Percentiles rank a stretch among this genome's conserved stretches.
Evolutionary conservation across 2,329 filamentous ascomycete genomes (phyloP).

Genomic region (Fusarium concolor): DNA sequence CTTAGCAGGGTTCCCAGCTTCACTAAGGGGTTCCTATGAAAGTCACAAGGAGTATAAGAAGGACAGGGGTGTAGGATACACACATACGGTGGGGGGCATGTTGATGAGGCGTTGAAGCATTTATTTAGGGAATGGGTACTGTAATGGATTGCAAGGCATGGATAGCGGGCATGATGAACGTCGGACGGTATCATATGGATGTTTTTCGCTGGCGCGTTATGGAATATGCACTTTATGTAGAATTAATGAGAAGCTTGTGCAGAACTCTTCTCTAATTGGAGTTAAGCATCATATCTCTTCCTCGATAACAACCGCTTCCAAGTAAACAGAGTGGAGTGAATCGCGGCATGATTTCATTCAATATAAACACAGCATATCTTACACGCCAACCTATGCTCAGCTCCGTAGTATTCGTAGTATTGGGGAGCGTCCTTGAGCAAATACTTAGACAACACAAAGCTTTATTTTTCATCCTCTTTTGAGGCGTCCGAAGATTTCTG

Average conservation of each 20-base stretch:
- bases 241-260: constrained; percentile 37
- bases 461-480: constrained; percentile 25
- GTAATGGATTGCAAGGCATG: constrained; percentile 22
- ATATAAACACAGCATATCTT: constrained; percentile 28
- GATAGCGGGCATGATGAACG: constrained; percentile 21
- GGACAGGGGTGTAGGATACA: constrained; percentile 25
- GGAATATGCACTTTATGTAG: constrained; percentile 40
- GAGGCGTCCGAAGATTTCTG: constrained; percentile 17
- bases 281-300: neutral
- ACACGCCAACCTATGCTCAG: constrained; percentile 17
- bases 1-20: constrained; percentile 73
- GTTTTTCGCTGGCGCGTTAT: constrained; percentile 24
- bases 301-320: neutral
- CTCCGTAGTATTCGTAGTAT: neutral
- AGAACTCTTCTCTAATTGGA: neutral
- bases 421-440: neutral
- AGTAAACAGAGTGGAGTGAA: neutral
- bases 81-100: constrained; percentile 30
- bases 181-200: constrained; percentile 27
- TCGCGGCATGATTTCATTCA: neutral
- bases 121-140: constrained; percentile 34
- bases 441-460: neutral
- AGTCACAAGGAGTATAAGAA: neutral
- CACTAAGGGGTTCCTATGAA: constrained; percentile 81
- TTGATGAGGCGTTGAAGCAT: constrained; percentile 43